Base-by-base conservation (phyloP, 2,329 filamentous ascomycete species). In the Colletotrichum tanaceti region DNA sequence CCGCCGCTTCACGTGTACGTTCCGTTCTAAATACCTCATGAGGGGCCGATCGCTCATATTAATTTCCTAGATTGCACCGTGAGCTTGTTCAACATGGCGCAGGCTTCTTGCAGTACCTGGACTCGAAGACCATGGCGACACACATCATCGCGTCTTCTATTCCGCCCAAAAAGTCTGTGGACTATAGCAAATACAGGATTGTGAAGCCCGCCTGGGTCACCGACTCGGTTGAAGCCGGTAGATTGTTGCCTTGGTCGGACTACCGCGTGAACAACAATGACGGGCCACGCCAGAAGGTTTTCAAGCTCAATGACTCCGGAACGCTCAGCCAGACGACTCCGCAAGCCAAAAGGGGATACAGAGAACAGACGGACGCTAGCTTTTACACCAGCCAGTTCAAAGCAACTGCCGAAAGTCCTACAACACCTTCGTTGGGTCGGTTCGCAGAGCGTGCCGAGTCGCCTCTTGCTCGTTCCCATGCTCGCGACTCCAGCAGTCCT, bases 171-270 rank as follows among this genome's bases (percentile, higher is more conserved):
- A 99, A 99, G 79, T 89, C 89, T 35, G 88, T 95, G 62, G 96
- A 99, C 72, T 98, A 97, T 75, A 87, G 85, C 62, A 89, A 88
- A 72, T 98, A 98, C 78, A 89, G 95, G 53, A 93, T 99, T 44
- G 96, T 98, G 58, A 97, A 96, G 78, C 96, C 96, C 0, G 90
- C 93, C 22, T 99, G 96, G 96, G 88, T 99, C 3, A 90, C 93
- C 16, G 95, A 99, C 73, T 98, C 94, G 70, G 88, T 98, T 53
- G 85, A 88, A 65, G 92, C 93, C 7, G 93, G 93, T 6, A 91
- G 88, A 74, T 80, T 98, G 52, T 83, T 98, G 35, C 91, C 95
- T 0, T 99, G 97, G 96, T 86, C 91, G 69, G 84, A 89, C 14
- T 99, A 96, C 76, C 89, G 93, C 38, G 89, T 98, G 0, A 82